Base-by-base conservation (phyloP, 257 asterid genomes). In the Scutellaria barbata region DNA sequence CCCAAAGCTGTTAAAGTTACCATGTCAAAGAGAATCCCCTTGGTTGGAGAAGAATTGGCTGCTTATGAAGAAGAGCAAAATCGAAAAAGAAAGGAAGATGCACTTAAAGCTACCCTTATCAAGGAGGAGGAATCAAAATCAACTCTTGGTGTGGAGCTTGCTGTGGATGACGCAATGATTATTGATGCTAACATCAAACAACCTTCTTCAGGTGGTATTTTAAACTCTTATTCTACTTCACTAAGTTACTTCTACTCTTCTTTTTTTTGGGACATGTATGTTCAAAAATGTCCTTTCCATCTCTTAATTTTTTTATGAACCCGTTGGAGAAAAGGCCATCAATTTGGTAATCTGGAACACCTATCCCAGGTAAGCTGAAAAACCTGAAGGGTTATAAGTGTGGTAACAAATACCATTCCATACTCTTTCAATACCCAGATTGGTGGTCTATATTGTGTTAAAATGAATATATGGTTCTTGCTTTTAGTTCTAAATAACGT, bases 1-100 rank as follows among this genome's bases (percentile, higher is more conserved):
- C 99, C 99, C 57, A 92, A 88, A 88, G 98, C 96, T 78, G 99
- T 95, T 81, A 95, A 95, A 81, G 99, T 95, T 73, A 92, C 86
- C 74, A 84, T 92, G 94, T 89, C 99, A 47, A 84, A 83, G 86
- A 92, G 98, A 79, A 79, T 89, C 63, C 98, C 98, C 63, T 88
- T 95, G 83, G 96, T 83, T 77, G 99, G 98, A 76, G 99, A 95
- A 82, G 99, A 95, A 84, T 80, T 95, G 85, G 96, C 97, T 80
- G 99, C 99, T 68, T 95, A 95, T 82, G 99, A 95, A 83, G 98
- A 92, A 84, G 98, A 89, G 78, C 96, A 88, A 80, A 84, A 81
- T 61, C 88, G 85, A 17, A 88, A 80, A 71, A 86, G 79, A 76
- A 83, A 88, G 82, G 99, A 95, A 80, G 98, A 90, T 77, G 95